A percentile compares a stretch with the other conserved stretches of the same genome.
These are phyloP conservation scores for Cladosporium oxysporum DNA, from an alignment of 2,329 filamentous ascomycete genomes.

Conservation along the genomic window DNA sequence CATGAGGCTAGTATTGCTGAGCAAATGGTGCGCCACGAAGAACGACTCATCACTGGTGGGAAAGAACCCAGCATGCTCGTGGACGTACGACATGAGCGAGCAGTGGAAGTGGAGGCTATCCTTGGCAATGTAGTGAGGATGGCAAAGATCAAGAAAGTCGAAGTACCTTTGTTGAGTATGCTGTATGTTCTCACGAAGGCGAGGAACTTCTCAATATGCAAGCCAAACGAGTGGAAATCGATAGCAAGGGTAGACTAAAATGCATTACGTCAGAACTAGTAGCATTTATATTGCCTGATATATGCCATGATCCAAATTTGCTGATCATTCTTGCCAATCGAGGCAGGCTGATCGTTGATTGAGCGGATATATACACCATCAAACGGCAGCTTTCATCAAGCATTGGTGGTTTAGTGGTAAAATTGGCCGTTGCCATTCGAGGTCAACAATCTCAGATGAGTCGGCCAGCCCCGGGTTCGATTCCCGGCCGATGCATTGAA, in stretches of 20 bases:
- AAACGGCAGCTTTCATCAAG: not conserved
- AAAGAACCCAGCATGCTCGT: slow-evolving; percentile 54
- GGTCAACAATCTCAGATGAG: not conserved
- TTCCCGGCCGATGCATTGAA: not conserved
- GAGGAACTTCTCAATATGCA: slow-evolving; percentile 25
- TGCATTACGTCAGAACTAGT: not conserved
- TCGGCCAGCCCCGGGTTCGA: not conserved
- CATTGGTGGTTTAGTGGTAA: not conserved
- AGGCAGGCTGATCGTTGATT: too few species aligned
- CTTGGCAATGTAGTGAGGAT: slow-evolving; percentile 49
- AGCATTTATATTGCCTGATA: not conserved
- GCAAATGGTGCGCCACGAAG: slow-evolving; percentile 44
- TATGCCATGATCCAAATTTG: not conserved
- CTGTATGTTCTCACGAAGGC: slow-evolving; percentile 48
- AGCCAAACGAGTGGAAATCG: slow-evolving; percentile 24
- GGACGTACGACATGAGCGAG: slow-evolving; percentile 46
- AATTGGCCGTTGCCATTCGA: not conserved
- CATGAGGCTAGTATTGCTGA: slow-evolving; percentile 42
- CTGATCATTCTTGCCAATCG: not conserved
- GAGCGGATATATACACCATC: too few species aligned
- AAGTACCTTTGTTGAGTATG: slow-evolving; percentile 44
- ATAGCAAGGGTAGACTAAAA: slow-evolving; percentile 22
- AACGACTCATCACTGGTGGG: slow-evolving; percentile 43
- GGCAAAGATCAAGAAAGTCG: slow-evolving; percentile 43
- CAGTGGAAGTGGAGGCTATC: slow-evolving; percentile 55